Evolutionary conservation across 2,329 filamentous ascomycete genomes (phyloP), one percentile per base, ranked within the genome.

Genomic region (Pseudopyrenochaeta lycopersici): DNA sequence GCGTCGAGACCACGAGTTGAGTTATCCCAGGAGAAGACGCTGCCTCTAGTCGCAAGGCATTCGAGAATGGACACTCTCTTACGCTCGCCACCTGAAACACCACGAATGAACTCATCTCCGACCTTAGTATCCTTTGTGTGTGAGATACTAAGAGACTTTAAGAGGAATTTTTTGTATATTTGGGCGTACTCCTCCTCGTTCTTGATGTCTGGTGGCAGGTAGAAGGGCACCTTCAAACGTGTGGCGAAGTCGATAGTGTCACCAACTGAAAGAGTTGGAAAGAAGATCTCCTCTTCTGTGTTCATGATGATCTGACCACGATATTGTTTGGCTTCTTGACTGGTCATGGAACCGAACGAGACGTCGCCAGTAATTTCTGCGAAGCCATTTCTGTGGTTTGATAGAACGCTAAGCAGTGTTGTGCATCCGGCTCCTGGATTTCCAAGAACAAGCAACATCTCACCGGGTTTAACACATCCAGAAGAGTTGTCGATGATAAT

Each of bases 221-320:
- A 50, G 76, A 78, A 0, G 84, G 83, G 1, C n/a, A 86, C 70
- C 67, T 87, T 88, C 58, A 86, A 76, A 1, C 80, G 78, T 0
- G 85, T 84, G 0, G 81, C 81, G 56, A 84, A 83, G 50, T 82
- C 79, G 88, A 39, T 91, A 87, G 83, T 96, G 90, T 95, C 89
- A 53, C 90, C 88, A 1, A 96, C 92, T 0, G 91, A 92, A 18
- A 96, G 80, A 0, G 90, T 92, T 0, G 92, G 85, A 62, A 91
- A 88, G 66, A 81, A 81, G 6, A 92, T 80, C 62, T 96, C 92
- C 65, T 94, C 90, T 72, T 92, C 90, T 0, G 78, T 96, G 90
- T 14, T 92, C 80, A 64, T 96, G 11, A 82, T 92, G 64, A 94
- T 90, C 72, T 92, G 90, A 57, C 89, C 86, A 66, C 91, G 92